A percentile compares a stretch with the other conserved stretches of the same genome.
Evolutionary conservation across 148 eudicot genomes (phyloP).

Genomic region (Fagopyrum esculentum): DNA sequence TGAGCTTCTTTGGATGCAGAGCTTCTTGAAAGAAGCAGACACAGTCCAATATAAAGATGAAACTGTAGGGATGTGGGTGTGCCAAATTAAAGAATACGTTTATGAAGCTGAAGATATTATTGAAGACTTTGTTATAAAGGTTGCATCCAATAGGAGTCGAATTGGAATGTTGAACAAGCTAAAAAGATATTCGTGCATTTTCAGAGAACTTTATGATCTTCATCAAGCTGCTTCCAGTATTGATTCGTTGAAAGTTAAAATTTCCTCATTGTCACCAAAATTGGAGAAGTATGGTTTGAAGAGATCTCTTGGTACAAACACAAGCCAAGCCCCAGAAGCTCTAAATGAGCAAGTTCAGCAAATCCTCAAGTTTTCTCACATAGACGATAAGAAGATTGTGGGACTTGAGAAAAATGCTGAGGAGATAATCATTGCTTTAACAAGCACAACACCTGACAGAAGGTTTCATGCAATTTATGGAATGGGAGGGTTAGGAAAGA

Average conservation of each 20-base stretch:
- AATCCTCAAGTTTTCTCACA: not conserved
- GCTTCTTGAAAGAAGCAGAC: constrained; percentile 29
- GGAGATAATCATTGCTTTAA: constrained; percentile 20
- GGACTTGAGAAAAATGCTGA: constrained; percentile 25
- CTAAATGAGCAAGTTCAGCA: not conserved
- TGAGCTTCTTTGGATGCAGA: constrained; percentile 31
- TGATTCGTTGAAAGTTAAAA: constrained; percentile 22
- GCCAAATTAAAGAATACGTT: constrained; percentile 23
- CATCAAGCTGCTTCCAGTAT: constrained; percentile 19
- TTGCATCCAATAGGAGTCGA: not conserved
- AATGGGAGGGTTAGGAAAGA: constrained; percentile 25
- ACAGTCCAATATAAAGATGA: constrained; percentile 14
- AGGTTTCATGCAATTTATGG: constrained; percentile 25
- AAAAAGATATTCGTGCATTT: constrained; percentile 20
- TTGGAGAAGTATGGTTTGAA: constrained; percentile 24
- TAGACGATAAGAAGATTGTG: constrained; percentile 6
- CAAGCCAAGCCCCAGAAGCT: not conserved
- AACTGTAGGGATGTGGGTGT: constrained; percentile 22
- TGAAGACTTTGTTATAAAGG: constrained; percentile 15
- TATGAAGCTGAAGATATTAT: constrained; percentile 31
- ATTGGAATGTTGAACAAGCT: constrained; percentile 10
- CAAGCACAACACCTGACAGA: not conserved
- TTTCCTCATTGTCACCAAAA: constrained; percentile 21
- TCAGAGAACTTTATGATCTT: constrained; percentile 21
- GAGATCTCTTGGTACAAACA: constrained; percentile 12